Evolutionary conservation across 768 basidiomycete genomes (phyloP), one percentile per base, ranked within the genome.

Genomic region (Lactarius sanguifluus): DNA sequence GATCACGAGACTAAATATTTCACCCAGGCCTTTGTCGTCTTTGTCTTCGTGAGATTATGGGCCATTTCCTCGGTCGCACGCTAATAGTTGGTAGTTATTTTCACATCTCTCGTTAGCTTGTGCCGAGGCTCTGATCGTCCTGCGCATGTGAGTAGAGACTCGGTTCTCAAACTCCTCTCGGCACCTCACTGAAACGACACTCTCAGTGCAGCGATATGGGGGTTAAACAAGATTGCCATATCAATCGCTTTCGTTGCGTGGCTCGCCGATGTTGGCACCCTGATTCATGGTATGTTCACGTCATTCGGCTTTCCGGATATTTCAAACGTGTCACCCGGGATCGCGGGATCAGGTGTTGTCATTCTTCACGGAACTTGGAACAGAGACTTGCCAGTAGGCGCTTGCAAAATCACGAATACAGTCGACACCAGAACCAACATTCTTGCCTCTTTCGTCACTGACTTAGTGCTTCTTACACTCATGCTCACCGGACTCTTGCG

Each of bases 131-230:
- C 59, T 68, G n/a, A 61, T 61, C 34, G 54, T 68, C 30, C 36
- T 65, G 32, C 67, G 67, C 43, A 57, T 68, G 67, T 68, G 58
- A 40, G 65, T 32, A 16, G n/a, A 30, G 59, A n/a, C 41, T 43
- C 41, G 41, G 6, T 43, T 34, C 20, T 47, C 4, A 9, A 3
- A 20, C n/a, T 28, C 18, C 32, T 23, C 6, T 18, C 40, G 9
- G 13, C 2, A 6, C 36, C 5, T 9, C 15, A 34, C 43, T 3
- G 34, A 30, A 10, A 13, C 25, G 23, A 25, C 28, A 25, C 34
- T 40, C 34, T 41, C 60, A 66, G 65, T 25, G 6, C 28, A 13
- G 60, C 36, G 23, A 38, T 66, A 36, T 66, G 65, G 60, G 41
- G 57, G 54, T 13, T 18, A 6, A 66, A 62, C 34, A 66, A 23